Conservation (phyloP, 2,329 filamentous ascomycete species). For the Colletotrichum cereale region DNA sequence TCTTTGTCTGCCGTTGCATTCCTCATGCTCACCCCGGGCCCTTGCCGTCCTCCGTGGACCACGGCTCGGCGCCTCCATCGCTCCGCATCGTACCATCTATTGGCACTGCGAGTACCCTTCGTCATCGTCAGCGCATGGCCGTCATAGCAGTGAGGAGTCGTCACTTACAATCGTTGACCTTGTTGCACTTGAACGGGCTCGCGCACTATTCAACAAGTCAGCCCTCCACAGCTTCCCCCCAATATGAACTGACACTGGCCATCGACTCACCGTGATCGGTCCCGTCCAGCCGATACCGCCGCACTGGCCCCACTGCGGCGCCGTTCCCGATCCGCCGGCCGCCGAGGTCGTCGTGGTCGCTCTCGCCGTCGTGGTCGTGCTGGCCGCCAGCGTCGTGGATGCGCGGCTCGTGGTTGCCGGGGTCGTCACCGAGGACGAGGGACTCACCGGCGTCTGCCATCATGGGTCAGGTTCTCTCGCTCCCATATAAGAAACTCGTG, state of each 20-base stretch:
- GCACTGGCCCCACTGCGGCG: slow-evolving; percentile 37
- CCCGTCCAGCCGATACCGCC: slow-evolving; percentile 34
- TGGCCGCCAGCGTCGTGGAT: slow-evolving; percentile 29
- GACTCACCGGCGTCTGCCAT: slow-evolving; percentile 29
- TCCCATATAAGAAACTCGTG: no score
- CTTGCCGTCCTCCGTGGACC: no score
- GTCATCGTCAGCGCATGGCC: neutral
- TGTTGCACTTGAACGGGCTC: slow-evolving; percentile 25
- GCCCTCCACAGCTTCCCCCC: neutral
- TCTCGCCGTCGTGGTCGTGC: neutral
- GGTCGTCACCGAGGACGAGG: neutral
- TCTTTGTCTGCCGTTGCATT: neutral
- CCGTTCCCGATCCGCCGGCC: slow-evolving; percentile 21
- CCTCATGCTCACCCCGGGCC: neutral
- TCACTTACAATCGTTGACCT: slow-evolving; percentile 33
- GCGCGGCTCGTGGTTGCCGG: slow-evolving; percentile 10
- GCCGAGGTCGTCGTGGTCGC: slow-evolving; percentile 17
- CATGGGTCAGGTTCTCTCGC: neutral
- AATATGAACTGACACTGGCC: no score
- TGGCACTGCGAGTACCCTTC: slow-evolving; percentile 36
- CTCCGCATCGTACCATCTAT: neutral
- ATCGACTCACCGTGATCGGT: slow-evolving; percentile 18
- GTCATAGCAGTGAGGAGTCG: no score
- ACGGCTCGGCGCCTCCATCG: neutral
- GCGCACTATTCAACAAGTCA: slow-evolving; percentile 24